Evolutionary conservation across 2,329 filamentous ascomycete genomes (phyloP).

Genomic region (Neonectria punicea): DNA sequence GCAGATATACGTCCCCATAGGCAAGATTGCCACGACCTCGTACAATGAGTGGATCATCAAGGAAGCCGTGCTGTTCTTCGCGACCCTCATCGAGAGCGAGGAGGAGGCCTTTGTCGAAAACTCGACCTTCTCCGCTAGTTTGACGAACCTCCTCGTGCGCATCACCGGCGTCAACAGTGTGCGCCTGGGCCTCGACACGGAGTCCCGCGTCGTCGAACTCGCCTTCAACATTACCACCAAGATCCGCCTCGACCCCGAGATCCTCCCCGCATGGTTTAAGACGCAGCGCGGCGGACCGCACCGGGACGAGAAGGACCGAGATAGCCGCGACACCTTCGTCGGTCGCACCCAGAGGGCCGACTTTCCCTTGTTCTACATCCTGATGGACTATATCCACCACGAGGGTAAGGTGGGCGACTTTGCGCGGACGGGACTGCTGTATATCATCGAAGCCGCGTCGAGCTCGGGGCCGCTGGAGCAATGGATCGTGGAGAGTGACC

Average conservation of each 20-base stretch:
- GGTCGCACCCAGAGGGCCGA: conserved; percentile 89
- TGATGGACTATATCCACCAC: conserved; percentile 97
- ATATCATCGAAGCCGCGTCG: conserved; percentile 94
- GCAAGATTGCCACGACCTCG: conserved; percentile 86
- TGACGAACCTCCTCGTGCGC: conserved; percentile 86
- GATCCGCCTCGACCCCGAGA: conserved; percentile 87
- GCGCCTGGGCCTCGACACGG: conserved; percentile 80
- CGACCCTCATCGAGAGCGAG: conserved; percentile 93
- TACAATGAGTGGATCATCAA: conserved; percentile 88
- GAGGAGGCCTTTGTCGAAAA: conserved; percentile 95
- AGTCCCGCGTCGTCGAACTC: conserved; percentile 89
- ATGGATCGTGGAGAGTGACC: conserved; percentile 96
- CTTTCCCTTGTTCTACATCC: conserved; percentile 93
- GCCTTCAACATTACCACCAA: conserved; percentile 97
- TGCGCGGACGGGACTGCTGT: conserved; percentile 90
- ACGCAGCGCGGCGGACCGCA: conserved; percentile 51
- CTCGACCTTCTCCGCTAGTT: conserved; percentile 82
- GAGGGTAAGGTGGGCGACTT: conserved; percentile 96
- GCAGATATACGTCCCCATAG: conserved; percentile 89
- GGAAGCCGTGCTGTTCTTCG: conserved; percentile 87
- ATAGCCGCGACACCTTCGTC: conserved; percentile 82
- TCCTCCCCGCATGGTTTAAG: conserved; percentile 92
- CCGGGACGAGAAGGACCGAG: conserved; percentile 54
- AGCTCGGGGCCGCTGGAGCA: conserved; percentile 85
- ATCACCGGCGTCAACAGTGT: conserved; percentile 80